phyloP scores from a whole-genome alignment of 2,329 filamentous ascomycete genomes.

The Colletotrichum scovillei region DNA sequence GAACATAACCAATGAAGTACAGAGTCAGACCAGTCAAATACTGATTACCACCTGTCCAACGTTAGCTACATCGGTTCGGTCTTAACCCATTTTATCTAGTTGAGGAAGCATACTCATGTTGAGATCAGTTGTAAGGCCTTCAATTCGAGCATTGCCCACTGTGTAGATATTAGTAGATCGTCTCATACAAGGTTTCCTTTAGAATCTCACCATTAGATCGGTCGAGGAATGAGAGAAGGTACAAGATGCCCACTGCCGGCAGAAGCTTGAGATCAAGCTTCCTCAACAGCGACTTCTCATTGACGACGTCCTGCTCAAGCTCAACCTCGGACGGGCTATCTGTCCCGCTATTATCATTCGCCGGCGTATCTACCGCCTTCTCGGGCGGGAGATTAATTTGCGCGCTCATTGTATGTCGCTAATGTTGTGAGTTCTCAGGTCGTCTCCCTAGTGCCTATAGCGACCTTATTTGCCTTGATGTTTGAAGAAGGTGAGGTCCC shows the following conservation, averaged over 20 bases:
- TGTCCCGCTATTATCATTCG: conserved; percentile 9
- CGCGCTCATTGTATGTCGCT: conserved; percentile 20
- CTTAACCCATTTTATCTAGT: too few relatives aligned
- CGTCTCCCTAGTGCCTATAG: too few relatives aligned
- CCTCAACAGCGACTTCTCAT: conserved; percentile 68
- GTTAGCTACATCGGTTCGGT: not conserved
- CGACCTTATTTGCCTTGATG: too few relatives aligned
- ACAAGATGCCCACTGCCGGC: conserved; percentile 65
- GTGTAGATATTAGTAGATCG: conserved; percentile 9
- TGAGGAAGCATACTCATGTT: conserved; percentile 58
- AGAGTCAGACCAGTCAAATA: conserved; percentile 75
- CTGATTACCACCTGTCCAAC: conserved; percentile 62
- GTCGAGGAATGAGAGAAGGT: conserved; percentile 68
- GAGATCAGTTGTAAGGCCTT: conserved; percentile 63
- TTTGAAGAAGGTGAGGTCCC: not conserved
- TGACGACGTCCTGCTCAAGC: conserved; percentile 45
- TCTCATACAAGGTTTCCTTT: conserved; percentile 39
- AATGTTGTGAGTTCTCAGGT: not conserved
- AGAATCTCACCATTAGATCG: conserved; percentile 64
- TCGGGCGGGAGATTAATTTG: conserved; percentile 11
- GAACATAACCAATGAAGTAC: conserved; percentile 72
- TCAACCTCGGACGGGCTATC: conserved; percentile 27
- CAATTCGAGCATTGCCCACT: conserved; percentile 70
- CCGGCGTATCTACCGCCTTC: conserved; percentile 16
- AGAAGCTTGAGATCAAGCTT: conserved; percentile 65